These are phyloP conservation scores for Fusarium sp. DNA, from an alignment of 2,329 filamentous ascomycete species.

Conservation along the genomic window DNA sequence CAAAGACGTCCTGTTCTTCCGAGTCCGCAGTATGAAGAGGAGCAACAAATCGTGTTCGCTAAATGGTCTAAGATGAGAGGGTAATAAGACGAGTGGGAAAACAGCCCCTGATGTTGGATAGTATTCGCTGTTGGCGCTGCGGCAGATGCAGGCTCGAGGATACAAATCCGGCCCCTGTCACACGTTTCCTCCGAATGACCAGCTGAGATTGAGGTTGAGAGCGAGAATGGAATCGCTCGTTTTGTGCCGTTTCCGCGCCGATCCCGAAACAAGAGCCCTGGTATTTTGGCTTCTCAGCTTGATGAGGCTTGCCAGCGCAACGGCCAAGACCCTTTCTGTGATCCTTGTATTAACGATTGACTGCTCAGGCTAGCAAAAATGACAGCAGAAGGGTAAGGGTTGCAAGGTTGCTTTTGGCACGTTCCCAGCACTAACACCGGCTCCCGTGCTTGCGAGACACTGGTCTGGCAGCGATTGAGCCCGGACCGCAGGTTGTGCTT, in stretches of 20 bases:
- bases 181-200: not conserved
- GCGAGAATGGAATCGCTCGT: slow-evolving; percentile 26
- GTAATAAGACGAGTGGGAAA: not conserved
- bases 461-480: slow-evolving; percentile 41
- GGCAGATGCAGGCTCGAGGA: slow-evolving; percentile 1
- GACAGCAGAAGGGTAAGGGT: slow-evolving; percentile 17
- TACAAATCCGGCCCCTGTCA: not conserved
- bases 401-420: slow-evolving; percentile 16
- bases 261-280: slow-evolving; percentile 32
- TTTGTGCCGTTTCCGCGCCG: slow-evolving; percentile 18
- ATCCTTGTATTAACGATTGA: slow-evolving; percentile 18
- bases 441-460: slow-evolving; percentile 38
- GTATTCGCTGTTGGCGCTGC: not conserved
- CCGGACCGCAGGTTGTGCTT: slow-evolving; percentile 8
- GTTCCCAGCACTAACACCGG: slow-evolving; percentile 23
- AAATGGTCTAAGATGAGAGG: not conserved
- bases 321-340: not conserved
- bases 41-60: not conserved
- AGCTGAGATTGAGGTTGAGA: slow-evolving; percentile 1
- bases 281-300: slow-evolving; percentile 12
- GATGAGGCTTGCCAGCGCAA: slow-evolving; percentile 11
- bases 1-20: not conserved
- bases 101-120: not conserved
- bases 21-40: not conserved
- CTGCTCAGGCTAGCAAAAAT: slow-evolving; percentile 9